Evolutionary conservation across 371 early-diverging fungal species (phyloP), one percentile per base, ranked within the genome.

Genomic region (Mucor plumbeus): DNA sequence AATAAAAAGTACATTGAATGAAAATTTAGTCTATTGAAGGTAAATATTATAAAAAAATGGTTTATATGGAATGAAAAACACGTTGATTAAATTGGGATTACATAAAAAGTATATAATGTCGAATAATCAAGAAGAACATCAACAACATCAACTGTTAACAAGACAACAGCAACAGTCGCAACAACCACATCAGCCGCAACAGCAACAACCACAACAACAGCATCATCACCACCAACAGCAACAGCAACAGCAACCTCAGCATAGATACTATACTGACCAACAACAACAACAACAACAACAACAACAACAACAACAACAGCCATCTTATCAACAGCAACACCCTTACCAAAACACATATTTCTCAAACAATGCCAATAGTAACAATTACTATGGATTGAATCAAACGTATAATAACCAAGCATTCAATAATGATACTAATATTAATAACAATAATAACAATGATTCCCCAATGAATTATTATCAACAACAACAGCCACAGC

Each of bases 401-500:
- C 44, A 44, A 44, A 1, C 44, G 17, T 44, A 44, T 17, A 44
- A 15, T 44, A 44, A 44, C 17, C 44, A 19, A 50, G 26, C 50
- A 19, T 50, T 7, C 38, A 11, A 33, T 53, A 21, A 39, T 54
- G 54, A 63, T 26, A 26, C 26, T 26, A 26, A 26, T 26, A 26
- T 1, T 26, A 26, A 53, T n/a, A 40, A 15, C 63, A 53, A 41
- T 34, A 71, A 73, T 10, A 77, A 75, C 39, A 79, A 80, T 39
- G 87, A 82, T 31, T 11, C 26, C 8, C 26, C 50, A 9, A 8
- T 26, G 17, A 19, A 50, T 50, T 50, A 50, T 19, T 26, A 50
- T 76, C 81, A 21, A 91, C 86, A 6, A 89, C 38, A n/a, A n/a
- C 21, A 36, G 3, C 26, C 1, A 11, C 31, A 47, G 50, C n/a